phyloP scores from a whole-genome alignment of 345 rosid species.

The Heritiera littoralis region DNA sequence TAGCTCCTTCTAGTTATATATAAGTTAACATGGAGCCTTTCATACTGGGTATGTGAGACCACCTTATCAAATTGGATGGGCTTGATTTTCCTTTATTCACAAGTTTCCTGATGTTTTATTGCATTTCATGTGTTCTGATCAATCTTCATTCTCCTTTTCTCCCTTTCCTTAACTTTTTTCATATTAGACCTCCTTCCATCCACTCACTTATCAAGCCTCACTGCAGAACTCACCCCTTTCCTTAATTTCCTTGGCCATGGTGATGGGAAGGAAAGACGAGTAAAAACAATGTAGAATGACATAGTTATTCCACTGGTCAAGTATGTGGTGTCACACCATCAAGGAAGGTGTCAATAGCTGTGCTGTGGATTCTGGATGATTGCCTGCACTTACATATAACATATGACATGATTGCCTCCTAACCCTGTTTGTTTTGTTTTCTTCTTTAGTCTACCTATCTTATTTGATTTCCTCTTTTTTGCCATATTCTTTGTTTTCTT shows the following conservation, averaged over 20 bases:
- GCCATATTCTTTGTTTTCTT: background rate
- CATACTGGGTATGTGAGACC: background rate
- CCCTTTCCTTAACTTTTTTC: background rate
- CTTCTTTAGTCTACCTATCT: background rate
- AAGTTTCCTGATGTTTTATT: background rate
- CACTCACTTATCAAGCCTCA: background rate
- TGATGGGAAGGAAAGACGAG: background rate
- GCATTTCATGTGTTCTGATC: background rate
- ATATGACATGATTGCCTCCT: background rate
- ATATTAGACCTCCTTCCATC: conserved; percentile 8
- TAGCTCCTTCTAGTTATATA: background rate
- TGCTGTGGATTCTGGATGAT: background rate
- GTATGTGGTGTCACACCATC: background rate
- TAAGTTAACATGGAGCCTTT: background rate
- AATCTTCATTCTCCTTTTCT: background rate
- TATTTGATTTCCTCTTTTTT: background rate
- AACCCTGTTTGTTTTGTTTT: background rate
- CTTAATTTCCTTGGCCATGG: conserved; percentile 6
- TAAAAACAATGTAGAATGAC: background rate
- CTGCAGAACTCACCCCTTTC: background rate
- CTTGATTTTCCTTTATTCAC: background rate
- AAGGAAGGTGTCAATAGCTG: background rate
- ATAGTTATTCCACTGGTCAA: conserved; percentile 7
- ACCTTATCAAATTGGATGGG: background rate
- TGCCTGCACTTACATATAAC: background rate